phyloP scores from a whole-genome alignment of 2,329 filamentous ascomycete species.

The Fusarium sp. region DNA sequence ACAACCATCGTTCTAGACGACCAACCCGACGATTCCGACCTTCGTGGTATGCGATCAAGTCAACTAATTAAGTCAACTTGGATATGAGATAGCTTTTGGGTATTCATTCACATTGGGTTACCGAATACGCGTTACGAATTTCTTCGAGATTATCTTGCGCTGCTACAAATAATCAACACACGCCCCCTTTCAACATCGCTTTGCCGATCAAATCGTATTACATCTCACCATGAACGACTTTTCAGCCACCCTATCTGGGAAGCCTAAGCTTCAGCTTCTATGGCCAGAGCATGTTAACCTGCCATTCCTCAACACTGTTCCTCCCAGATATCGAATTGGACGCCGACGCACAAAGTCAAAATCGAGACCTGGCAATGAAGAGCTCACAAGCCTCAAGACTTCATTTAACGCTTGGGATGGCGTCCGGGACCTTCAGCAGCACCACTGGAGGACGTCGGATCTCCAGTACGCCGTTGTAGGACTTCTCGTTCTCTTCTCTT shows the following conservation, averaged over 20 bases:
- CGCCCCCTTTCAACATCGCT: slow-evolving; percentile 15
- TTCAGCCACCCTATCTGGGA: slow-evolving; percentile 53
- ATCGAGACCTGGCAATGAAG: slow-evolving; percentile 60
- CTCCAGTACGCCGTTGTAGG: slow-evolving; percentile 84
- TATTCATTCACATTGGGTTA: slow-evolving; percentile 50
- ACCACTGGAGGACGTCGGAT: slow-evolving; percentile 86
- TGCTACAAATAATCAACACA: slow-evolving; percentile 21
- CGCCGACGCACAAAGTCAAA: slow-evolving; percentile 56
- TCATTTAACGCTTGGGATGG: slow-evolving; percentile 86
- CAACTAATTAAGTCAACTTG: slow-evolving; percentile 43
- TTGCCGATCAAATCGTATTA: slow-evolving; percentile 15
- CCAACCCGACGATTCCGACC: slow-evolving; percentile 36
- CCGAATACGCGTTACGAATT: slow-evolving; percentile 36
- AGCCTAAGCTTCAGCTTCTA: slow-evolving; percentile 56
- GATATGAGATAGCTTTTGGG: slow-evolving; percentile 55
- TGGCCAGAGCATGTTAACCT: slow-evolving; percentile 57
- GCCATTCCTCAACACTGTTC: slow-evolving; percentile 57
- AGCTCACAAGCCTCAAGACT: slow-evolving; percentile 80
- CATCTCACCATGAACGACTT: slow-evolving; percentile 55
- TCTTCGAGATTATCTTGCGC: slow-evolving; percentile 24
- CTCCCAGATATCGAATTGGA: slow-evolving; percentile 55
- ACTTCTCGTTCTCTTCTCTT: slow-evolving; percentile 81
- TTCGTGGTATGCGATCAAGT: slow-evolving; percentile 38
- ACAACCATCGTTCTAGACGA: slow-evolving; percentile 39
- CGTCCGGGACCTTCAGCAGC: slow-evolving; percentile 77